Base-by-base conservation (phyloP, 768 basidiomycete genomes). In the Mycena alexandri region DNA sequence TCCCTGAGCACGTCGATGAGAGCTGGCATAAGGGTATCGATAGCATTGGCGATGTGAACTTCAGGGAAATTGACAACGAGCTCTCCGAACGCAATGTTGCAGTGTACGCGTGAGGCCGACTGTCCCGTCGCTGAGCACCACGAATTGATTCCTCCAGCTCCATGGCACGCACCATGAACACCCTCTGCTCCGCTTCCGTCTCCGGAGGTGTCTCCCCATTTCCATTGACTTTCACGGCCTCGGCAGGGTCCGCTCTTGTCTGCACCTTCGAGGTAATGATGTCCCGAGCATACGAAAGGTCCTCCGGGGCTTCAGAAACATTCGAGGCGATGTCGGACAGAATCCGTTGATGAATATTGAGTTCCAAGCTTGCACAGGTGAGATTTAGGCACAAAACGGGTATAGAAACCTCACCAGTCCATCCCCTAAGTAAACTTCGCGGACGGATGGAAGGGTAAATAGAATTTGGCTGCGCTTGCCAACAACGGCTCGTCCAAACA, bases 71-170 rank as follows among this genome's bases (percentile, higher is more conserved):
- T 89, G 61, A 89, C 79, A 19, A 93, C 86, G 58, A 94, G 83
- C 74, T 94, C 90, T 42, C 91, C 93, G 70, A 94, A 95, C 2
- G 93, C 93, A 67, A 94, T 91, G 69, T 92, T 92, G 79, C 90
- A 93, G 70, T 93, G 92, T 16, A 90, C 87, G 61, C 88, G 83
- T 3, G 91, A 90, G 13, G 88, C 87, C 21, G 91, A 80, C 94
- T 95, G 65, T 6, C 33, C 46, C 19, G 22, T 36, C 59, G 52
- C 44, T 57, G 53, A 25, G 68, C 63, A 38, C 21, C 51, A 70
- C 16, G 51, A 29, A 57, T 64, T 44, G 13, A 56, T 29, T 50
- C 43, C 33, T 21, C 25, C 43, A 56, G 25, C 22, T 43, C 2
- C 38, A 25, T 21, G 25, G 6, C 38, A 63, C 86, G 42, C 76